Base-by-base conservation (phyloP, 2,329 filamentous ascomycete genomes). In the Truncatella angustata region DNA sequence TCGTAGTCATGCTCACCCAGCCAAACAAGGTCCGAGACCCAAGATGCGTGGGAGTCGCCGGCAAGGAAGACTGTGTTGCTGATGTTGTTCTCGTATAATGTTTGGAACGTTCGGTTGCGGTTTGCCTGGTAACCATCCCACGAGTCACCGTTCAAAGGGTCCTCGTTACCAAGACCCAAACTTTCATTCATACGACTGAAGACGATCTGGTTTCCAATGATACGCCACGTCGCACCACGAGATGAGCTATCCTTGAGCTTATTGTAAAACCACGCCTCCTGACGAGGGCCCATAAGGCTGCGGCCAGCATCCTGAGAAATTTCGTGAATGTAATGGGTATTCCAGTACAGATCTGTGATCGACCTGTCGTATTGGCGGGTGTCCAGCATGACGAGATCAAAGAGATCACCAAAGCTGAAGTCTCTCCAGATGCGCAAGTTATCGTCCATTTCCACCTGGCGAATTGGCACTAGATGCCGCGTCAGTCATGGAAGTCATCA, bases 261-360 rank as follows among this genome's bases (percentile, higher is more conserved):
- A 32, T 74, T 73, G 65, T 87, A 88, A 67, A 90, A 85, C 88
- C 88, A 91, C 58, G 81, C 80, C 66, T 91, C 88, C 63, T 91
- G 88, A 3, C 81, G 77, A 1, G 77, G 72, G 1, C 88, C 88
- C 86, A 91, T 90, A 59, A 91, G 71, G 0, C 80, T 81, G 4
- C 87, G 82, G 12, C 82, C 78, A 2, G 84, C 81, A 51, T 91
- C 86, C 54, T 89, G 80, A 24, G 62, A 58, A 40, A 65, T 60
- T 12, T 60, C 59, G 34, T 81, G 61, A 49, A 90, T 68, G 63
- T 87, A 87, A 51, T 80, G 72, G 1, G 76, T 80, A 63, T 88
- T 88, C 76, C 78, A 81, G 59, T 79, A 80, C 16, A 80, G 61
- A 58, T 82, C 80, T 0, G 84, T 87, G 59, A 87, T 84, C 28